Evolutionary conservation across 192 early-diverging fungal species (phyloP), one percentile per base, ranked within the genome.

Genomic region (Backusella tarrabulga): DNA sequence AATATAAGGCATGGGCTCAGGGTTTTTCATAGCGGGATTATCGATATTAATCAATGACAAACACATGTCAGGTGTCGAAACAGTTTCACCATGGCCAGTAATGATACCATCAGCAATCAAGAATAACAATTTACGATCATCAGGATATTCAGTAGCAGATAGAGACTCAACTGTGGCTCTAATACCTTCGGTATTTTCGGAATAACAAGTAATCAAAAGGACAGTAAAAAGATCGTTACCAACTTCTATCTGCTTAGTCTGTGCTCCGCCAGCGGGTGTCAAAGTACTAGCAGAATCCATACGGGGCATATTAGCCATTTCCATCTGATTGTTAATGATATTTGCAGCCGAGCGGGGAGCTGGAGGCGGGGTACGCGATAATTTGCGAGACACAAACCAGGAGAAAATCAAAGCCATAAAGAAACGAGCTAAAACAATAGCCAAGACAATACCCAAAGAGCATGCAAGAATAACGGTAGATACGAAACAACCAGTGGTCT

Each of bases 71-170:
- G 93, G 93, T 14, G 95, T 98, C 7, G 88, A 89, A 72, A 89
- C 83, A 67, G 86, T 88, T 77, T 97, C 89, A 73, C 93, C 92
- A 34, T 83, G 87, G 60, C 97, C 97, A 75, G 89, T 97, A 80
- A 99, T 95, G 36, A 96, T 91, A 76, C 97, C 97, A 79, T 98
- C 97, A 17, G 95, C 93, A 73, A 98, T 89, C 38, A 97, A 90
- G 68, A 98, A 94, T 34, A 98, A 79, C 1, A 84, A 46, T 50
- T 97, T 97, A 81, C 94, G 92, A 52, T 93, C 91, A 81, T 95
- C 93, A 52, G 94, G 94, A 83, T 97, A 98, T 40, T 93, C 88
- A 1, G 94, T 92, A 8, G 78, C 72, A 36, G 95, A 94, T 32
- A 98, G 81, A 40, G 96, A 97, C 81, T 96, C 94, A 75, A 96